These are phyloP conservation scores for Kitagawia praeruptora DNA, from an alignment of 129 eudicot species.

Conservation along the genomic window DNA sequence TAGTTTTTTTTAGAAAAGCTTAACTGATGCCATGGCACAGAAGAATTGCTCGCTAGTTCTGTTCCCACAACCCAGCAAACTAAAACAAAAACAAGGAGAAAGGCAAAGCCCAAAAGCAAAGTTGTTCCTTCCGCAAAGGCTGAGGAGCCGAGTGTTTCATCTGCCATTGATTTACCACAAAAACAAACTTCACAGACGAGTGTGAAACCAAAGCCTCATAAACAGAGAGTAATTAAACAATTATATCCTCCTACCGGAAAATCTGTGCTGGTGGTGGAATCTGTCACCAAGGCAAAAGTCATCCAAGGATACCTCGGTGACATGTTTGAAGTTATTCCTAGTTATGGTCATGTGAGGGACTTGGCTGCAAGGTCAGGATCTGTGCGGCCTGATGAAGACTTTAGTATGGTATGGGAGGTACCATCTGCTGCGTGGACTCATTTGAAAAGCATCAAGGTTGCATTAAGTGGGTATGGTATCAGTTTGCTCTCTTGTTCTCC, in stretches of 20 bases:
- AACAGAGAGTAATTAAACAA: slow-evolving; percentile 28
- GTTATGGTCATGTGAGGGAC: slow-evolving; percentile 96
- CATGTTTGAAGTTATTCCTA: slow-evolving; percentile 91
- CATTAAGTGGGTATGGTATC: slow-evolving; percentile 58
- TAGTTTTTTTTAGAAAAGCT: slow-evolving; percentile 33
- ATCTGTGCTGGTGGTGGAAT: slow-evolving; percentile 88
- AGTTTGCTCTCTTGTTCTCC: slow-evolving; percentile 10
- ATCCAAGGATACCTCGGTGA: slow-evolving; percentile 97
- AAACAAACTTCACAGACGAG: slow-evolving; percentile 16
- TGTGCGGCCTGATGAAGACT: slow-evolving; percentile 84
- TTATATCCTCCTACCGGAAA: slow-evolving; percentile 75
- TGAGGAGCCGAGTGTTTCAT: slow-evolving; percentile 17
- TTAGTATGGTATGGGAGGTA: slow-evolving; percentile 98
- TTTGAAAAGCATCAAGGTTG: slow-evolving; percentile 88
- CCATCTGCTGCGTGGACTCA: slow-evolving; percentile 97
- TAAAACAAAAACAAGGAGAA: slow-evolving; percentile 25
- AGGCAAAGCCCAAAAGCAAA: slow-evolving; percentile 27
- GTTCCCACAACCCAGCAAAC: slow-evolving; percentile 27
- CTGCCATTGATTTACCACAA: slow-evolving; percentile 24
- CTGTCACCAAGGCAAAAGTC: slow-evolving; percentile 84
- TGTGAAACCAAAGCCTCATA: slow-evolving; percentile 21
- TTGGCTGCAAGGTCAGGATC: slow-evolving; percentile 97
- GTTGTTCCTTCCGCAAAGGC: slow-evolving; percentile 18
- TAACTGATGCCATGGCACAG: slow-evolving; percentile 17
- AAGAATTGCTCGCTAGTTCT: slow-evolving; percentile 24